Conservation (phyloP, 306 rosid genomes). For the Dalbergia oliveri region DNA sequence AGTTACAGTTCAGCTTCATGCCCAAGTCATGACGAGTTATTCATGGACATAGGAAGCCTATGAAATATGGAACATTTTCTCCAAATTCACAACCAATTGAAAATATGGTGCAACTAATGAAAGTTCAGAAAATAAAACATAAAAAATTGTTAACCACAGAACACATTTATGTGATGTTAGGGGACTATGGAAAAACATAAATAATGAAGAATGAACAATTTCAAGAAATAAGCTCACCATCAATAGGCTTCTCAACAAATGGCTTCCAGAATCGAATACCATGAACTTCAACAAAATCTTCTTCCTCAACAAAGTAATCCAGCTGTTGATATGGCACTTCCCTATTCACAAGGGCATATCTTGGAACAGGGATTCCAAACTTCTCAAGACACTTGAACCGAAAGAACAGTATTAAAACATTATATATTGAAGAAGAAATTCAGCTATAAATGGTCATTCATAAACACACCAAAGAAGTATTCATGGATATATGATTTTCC, state of each 20-base stretch:
- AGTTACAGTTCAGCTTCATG: background rate
- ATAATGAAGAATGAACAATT: conserved; percentile 24
- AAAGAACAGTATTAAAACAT: conserved; percentile 53
- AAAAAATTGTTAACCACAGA: background rate
- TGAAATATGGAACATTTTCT: background rate
- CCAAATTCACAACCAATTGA: background rate
- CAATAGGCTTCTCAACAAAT: conserved; percentile 97
- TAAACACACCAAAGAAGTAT: conserved; percentile 24
- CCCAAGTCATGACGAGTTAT: background rate
- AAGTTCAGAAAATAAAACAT: too few species aligned
- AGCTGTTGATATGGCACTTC: conserved; percentile 82
- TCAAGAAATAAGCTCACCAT: conserved; percentile 68
- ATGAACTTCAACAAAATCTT: conserved; percentile 93
- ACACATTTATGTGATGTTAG: background rate
- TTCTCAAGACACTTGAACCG: conserved; percentile 78
- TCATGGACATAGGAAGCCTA: background rate
- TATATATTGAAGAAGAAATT: conserved; percentile 40
- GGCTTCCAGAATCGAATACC: conserved; percentile 98
- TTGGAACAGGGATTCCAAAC: conserved; percentile 91
- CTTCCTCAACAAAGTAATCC: conserved; percentile 89
- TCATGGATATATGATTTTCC: background rate
- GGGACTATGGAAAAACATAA: background rate
- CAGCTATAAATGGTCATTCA: conserved; percentile 19
- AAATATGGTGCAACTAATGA: background rate
- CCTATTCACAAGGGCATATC: conserved; percentile 90